A percentile compares a stretch with the other conserved stretches of the same genome.
phyloP scores from a whole-genome alignment of 768 basidiomycete genomes.

The Tulasnella sp. region DNA sequence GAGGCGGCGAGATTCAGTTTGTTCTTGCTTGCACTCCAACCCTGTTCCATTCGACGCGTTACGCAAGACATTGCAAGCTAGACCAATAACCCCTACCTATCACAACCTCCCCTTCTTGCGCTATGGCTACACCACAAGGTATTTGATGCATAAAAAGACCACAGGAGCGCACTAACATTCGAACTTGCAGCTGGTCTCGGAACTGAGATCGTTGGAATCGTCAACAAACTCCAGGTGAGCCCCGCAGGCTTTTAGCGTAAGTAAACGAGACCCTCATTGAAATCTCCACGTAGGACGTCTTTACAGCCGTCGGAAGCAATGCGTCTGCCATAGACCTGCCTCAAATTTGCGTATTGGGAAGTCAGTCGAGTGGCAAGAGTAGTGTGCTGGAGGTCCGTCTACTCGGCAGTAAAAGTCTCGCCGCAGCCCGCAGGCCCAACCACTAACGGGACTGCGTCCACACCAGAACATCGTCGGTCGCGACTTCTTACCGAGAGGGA shows the following conservation, averaged over 20 bases:
- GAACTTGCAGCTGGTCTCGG: slow-evolving; percentile 51
- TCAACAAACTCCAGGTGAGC: slow-evolving; percentile 73
- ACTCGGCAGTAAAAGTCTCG: not conserved
- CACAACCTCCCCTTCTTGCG: not conserved
- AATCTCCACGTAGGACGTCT: slow-evolving; percentile 54
- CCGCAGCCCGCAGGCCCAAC: slow-evolving; percentile 16
- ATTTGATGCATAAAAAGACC: not conserved
- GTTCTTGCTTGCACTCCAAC: not conserved
- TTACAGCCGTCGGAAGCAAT: slow-evolving; percentile 74
- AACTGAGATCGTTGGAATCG: slow-evolving; percentile 70
- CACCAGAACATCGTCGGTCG: slow-evolving; percentile 91
- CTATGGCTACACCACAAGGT: slow-evolving; percentile 18
- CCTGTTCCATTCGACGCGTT: slow-evolving; percentile 5
- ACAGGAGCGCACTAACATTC: not conserved
- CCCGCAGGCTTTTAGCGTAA: not conserved
- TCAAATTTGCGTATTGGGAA: slow-evolving; percentile 87
- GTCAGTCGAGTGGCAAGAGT: slow-evolving; percentile 92
- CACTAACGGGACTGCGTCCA: not conserved
- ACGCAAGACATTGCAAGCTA: slow-evolving; percentile 7
- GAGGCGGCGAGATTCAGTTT: slow-evolving; percentile 12
- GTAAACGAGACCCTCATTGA: not conserved
- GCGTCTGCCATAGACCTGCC: slow-evolving; percentile 81
- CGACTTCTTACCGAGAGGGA: slow-evolving; percentile 97
- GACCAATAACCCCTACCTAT: slow-evolving; percentile 13
- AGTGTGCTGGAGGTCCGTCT: slow-evolving; percentile 79